These are phyloP conservation scores for Neolentinus lepideus DNA, from an alignment of 1,284 basidiomycete species.

Conservation along the genomic window DNA sequence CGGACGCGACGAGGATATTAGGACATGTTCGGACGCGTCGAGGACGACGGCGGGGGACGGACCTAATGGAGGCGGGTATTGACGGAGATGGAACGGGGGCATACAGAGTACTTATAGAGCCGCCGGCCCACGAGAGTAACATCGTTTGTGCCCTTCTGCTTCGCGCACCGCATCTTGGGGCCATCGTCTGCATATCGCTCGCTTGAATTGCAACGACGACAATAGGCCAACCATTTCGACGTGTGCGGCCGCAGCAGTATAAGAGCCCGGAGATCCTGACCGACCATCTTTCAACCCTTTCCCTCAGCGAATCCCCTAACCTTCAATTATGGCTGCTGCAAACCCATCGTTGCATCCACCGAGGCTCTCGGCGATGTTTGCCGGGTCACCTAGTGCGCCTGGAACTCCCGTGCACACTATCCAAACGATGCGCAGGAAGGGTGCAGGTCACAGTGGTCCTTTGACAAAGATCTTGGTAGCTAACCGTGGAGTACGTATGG, in stretches of 20 bases:
- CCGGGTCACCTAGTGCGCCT: slow-evolving; percentile 64
- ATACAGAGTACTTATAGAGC: background rate
- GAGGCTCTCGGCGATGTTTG: slow-evolving; percentile 64
- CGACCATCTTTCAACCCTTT: background rate
- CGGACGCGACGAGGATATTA: no score
- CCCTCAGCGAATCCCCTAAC: background rate
- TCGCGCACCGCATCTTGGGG: background rate
- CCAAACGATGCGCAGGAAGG: slow-evolving; percentile 85
- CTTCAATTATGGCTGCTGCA: slow-evolving; percentile 26
- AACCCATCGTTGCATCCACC: slow-evolving; percentile 53
- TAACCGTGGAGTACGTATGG: slow-evolving; percentile 74
- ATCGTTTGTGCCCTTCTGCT: background rate
- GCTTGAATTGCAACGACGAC: background rate
- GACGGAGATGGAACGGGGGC: background rate
- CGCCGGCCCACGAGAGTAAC: background rate
- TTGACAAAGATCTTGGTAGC: slow-evolving; percentile 93
- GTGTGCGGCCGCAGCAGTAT: background rate
- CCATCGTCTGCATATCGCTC: background rate
- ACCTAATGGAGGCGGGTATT: background rate
- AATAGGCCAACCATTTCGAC: background rate
- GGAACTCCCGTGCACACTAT: slow-evolving; percentile 84
- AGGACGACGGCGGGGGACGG: background rate
- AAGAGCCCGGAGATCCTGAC: background rate
- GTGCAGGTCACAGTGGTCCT: slow-evolving; percentile 86
- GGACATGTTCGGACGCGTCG: background rate